Conservation (phyloP, 2,329 filamentous ascomycete genomes). For the Colletotrichum costaricense region DNA sequence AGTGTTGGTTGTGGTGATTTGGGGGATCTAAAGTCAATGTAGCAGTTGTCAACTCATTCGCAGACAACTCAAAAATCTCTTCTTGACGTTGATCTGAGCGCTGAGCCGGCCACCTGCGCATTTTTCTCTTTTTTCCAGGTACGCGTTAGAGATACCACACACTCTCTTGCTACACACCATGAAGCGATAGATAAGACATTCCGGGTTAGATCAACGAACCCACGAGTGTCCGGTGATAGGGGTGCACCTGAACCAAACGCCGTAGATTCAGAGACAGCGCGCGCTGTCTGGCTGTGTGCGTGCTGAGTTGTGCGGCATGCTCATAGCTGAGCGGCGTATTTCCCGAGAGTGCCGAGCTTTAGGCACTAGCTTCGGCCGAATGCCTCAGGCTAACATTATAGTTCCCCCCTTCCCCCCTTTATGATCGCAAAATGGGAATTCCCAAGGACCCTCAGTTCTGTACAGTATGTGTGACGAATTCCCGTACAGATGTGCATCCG, state of each 20-base stretch:
- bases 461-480: no score
- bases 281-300: no score
- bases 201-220: constrained; percentile 1
- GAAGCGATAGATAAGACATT: not conserved
- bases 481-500: no score
- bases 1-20: no score
- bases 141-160: not conserved
- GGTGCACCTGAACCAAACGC: not conserved
- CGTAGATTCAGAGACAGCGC: not conserved
- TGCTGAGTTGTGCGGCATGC: not conserved
- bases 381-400: no score
- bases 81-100: constrained; percentile 1
- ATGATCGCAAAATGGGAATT: no score
- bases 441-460: no score
- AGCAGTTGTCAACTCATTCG: not conserved
- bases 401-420: no score
- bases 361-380: no score
- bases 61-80: not conserved
- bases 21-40: no score
- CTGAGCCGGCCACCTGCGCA: not conserved
- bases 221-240: no score
- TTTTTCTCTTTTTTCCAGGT: no score
- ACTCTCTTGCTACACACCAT: not conserved
- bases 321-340: constrained; percentile 1
- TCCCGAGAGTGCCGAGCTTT: constrained; percentile 9